A percentile compares a stretch with the other conserved stretches of the same genome.
Evolutionary conservation across 495 filamentous ascomycete species (phyloP).

Genomic region (Parathielavia hyrcaniae): DNA sequence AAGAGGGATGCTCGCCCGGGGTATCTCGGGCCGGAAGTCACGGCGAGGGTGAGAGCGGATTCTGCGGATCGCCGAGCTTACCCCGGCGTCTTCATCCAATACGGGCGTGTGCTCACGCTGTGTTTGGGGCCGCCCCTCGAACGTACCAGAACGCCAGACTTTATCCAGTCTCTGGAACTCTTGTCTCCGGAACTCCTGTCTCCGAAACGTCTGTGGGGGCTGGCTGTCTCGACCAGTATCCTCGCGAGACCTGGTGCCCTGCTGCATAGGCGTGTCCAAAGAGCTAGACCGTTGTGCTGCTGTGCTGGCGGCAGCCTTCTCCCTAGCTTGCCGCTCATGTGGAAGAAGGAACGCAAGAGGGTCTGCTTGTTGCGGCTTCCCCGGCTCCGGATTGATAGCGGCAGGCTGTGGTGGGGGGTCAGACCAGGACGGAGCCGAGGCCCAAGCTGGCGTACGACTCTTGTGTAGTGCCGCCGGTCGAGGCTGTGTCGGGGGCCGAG

Average conservation of each 20-base stretch:
- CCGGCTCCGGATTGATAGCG: not conserved
- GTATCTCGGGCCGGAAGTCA: not conserved
- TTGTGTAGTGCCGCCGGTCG: not conserved
- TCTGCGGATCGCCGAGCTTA: not conserved
- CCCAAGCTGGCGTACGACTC: not conserved
- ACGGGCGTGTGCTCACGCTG: not conserved
- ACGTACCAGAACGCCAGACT: not conserved
- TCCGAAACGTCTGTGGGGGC: not conserved
- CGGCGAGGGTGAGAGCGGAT: not conserved
- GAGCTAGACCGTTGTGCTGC: not conserved
- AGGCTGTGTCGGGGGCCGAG: not conserved
- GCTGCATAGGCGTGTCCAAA: not conserved
- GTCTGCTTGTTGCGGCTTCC: not conserved
- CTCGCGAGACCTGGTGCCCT: not conserved
- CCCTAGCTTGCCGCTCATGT: conserved; percentile 22
- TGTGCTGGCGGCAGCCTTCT: not conserved
- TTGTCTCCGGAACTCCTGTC: not conserved
- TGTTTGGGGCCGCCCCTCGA: not conserved
- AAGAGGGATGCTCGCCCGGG: not conserved
- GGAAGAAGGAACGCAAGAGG: conserved; percentile 18
- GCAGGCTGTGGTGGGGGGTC: not conserved
- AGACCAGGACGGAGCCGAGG: conserved; percentile 6
- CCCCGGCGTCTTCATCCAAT: not conserved
- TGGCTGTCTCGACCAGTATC: not conserved
- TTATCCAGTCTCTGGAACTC: not conserved